Base-by-base conservation (phyloP, 495 filamentous ascomycete genomes). In the Penicillium angulare region DNA sequence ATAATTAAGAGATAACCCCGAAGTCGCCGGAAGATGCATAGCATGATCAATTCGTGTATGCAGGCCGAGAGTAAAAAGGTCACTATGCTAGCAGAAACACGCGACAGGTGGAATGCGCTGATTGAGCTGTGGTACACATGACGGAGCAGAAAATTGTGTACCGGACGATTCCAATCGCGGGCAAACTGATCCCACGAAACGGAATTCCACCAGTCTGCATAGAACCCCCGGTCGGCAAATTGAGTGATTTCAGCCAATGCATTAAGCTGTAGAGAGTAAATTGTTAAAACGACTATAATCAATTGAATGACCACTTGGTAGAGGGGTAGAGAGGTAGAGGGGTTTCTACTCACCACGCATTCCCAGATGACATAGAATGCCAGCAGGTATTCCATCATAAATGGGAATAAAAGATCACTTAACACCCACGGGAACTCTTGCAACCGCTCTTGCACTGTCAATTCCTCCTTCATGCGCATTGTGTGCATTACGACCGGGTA, bases 181-280 rank as follows among this genome's bases (percentile, higher is more conserved):
- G 87, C 85, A 55, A 86, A 86, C 60, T 86, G 80, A 39, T 69
- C 56, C 57, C 72, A 71, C 9, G 68, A 67, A 13, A 65, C 62
- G 21, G 64, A 69, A 47, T 84, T 84, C 82, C 82, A 84, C 86
- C 87, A 91, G 53, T 82, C 82, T 31, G 81, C 83, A 60, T 90
- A 90, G 69, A 90, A 90, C 39, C 80, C 80, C 38, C 87, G 82
- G 62, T 90, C 87, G n/a, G 86, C 86, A 60, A 89, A 90, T 31
- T 69, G 66, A 1, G 85, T 89, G 44, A 90, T 61, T 61, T 90
- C 87, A 4, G 85, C 87, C 4, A 89, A 64, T 31, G 87, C 78
- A 69, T 90, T 90, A 43, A 90, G 80, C 65, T 69, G 27, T 36
- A 5, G 24, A 17, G 1, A 32, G 34, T 47, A 9, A 52, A 34